phyloP scores from a whole-genome alignment of 2,329 filamentous ascomycete species.

The Xylariomycetidae sp. region DNA sequence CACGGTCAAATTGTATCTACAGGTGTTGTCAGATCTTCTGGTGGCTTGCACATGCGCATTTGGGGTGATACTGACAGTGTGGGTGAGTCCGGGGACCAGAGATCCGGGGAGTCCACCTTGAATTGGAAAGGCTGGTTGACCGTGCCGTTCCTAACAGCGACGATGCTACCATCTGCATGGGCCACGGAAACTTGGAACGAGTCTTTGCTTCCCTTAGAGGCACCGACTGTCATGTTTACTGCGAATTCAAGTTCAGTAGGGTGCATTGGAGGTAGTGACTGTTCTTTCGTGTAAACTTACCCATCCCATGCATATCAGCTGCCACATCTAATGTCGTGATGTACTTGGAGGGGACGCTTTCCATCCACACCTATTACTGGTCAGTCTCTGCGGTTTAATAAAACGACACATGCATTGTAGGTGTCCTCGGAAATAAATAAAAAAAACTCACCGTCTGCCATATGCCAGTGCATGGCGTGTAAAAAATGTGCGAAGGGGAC shows the following conservation, averaged over 20 bases:
- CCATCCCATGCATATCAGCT: slow-evolving; percentile 49
- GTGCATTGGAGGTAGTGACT: not conserved
- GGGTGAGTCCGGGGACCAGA: slow-evolving; percentile 61
- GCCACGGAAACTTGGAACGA: slow-evolving; percentile 30
- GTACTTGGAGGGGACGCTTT: slow-evolving; percentile 51
- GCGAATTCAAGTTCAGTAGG: not conserved
- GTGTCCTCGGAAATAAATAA: not conserved
- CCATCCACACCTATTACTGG: slow-evolving; percentile 55
- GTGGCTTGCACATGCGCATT: not conserved
- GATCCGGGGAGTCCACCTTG: slow-evolving; percentile 43
- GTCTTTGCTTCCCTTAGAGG: slow-evolving; percentile 10
- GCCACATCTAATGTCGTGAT: slow-evolving; percentile 54
- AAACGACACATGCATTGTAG: not conserved
- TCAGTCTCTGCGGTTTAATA: not conserved
- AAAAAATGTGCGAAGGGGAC: slow-evolving; percentile 55
- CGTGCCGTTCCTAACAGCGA: slow-evolving; percentile 37
- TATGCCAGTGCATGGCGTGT: slow-evolving; percentile 63
- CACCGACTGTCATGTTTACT: slow-evolving; percentile 53
- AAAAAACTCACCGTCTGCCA: slow-evolving; percentile 47
- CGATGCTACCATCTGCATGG: slow-evolving; percentile 29
- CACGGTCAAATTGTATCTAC: slow-evolving; percentile 51
- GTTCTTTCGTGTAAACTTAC: slow-evolving; percentile 34
- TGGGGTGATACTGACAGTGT: slow-evolving; percentile 42
- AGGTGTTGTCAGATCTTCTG: not conserved
- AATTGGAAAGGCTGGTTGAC: slow-evolving; percentile 50